A percentile compares a stretch with the other conserved stretches of the same genome.
These are phyloP conservation scores for Sequoiadendron giganteum DNA, from an alignment of 75 land plant genomes.

Conservation along the genomic window DNA sequence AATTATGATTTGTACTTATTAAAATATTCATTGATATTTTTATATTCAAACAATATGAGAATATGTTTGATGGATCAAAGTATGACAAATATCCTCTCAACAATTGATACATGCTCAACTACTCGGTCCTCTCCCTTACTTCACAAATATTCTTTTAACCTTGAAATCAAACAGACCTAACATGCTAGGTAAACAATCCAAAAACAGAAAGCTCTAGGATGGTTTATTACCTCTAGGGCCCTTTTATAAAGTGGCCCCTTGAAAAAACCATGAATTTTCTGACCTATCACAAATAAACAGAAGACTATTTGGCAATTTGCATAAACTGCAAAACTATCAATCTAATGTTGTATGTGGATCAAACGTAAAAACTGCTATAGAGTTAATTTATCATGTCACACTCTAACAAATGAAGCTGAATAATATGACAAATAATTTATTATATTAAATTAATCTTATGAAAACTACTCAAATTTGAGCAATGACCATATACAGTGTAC, in stretches of 20 bases:
- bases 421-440: background rate
- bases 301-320: conserved; percentile 1
- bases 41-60: too few species aligned
- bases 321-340: conserved; percentile 14
- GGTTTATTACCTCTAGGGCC: conserved; percentile 1
- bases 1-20: too few species aligned
- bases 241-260: background rate
- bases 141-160: background rate
- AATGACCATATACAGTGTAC: background rate
- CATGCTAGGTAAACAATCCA: background rate
- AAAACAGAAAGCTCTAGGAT: background rate
- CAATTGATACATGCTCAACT: too few species aligned
- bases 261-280: background rate
- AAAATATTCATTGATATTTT: too few species aligned
- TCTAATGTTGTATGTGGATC: background rate
- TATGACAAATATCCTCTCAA: too few species aligned
- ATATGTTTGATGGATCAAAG: too few species aligned
- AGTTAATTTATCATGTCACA: background rate
- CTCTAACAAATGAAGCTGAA: background rate
- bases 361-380: background rate
- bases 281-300: background rate
- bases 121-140: background rate
- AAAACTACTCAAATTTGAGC: background rate
- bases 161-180: background rate
- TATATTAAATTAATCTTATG: background rate